Percentiles rank a stretch among this genome's conserved stretches.
phyloP scores from a whole-genome alignment of 352 stramenopile species.

The Globisporangium uncinulatum region DNA sequence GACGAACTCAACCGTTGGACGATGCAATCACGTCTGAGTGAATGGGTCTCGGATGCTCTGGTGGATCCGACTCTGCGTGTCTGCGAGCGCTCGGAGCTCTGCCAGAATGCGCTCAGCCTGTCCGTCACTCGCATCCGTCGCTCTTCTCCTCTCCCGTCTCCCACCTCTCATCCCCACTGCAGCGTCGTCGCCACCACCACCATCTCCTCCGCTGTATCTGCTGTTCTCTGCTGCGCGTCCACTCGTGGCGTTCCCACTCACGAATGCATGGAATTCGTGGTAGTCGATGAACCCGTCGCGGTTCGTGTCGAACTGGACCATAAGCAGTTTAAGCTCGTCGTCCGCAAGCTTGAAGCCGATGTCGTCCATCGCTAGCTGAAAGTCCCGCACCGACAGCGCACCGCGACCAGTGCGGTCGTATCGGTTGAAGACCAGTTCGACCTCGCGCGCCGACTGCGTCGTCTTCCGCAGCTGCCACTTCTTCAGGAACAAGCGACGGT shows the following conservation, averaged over 20 bases:
- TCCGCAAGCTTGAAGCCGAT: slow-evolving; percentile 44
- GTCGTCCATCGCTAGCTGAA: slow-evolving; percentile 44
- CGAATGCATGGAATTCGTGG: slow-evolving; percentile 48
- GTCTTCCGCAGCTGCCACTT: slow-evolving; percentile 40
- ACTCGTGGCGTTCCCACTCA: too few relatives aligned
- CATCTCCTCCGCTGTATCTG: too few relatives aligned
- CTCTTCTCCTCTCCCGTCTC: neutral
- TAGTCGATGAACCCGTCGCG: slow-evolving; percentile 62
- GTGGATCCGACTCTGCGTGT: slow-evolving; percentile 33
- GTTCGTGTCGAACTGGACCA: slow-evolving; percentile 44
- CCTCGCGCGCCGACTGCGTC: slow-evolving; percentile 13
- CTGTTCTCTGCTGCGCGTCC: too few relatives aligned
- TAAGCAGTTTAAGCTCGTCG: slow-evolving; percentile 38
- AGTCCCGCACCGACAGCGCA: slow-evolving; percentile 32
- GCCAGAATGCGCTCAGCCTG: slow-evolving; percentile 27
- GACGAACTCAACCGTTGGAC: too few relatives aligned
- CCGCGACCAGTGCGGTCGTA: slow-evolving; percentile 36
- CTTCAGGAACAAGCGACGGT: slow-evolving; percentile 51
- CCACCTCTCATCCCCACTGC: neutral
- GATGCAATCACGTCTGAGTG: too few relatives aligned
- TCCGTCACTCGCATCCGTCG: neutral
- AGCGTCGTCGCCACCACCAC: neutral
- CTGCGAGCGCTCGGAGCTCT: slow-evolving; percentile 34
- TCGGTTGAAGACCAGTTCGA: slow-evolving; percentile 38
- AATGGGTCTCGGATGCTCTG: too few relatives aligned